Conservation (phyloP, 2,329 filamentous ascomycete species). For the Phyllosticta ampelicida region DNA sequence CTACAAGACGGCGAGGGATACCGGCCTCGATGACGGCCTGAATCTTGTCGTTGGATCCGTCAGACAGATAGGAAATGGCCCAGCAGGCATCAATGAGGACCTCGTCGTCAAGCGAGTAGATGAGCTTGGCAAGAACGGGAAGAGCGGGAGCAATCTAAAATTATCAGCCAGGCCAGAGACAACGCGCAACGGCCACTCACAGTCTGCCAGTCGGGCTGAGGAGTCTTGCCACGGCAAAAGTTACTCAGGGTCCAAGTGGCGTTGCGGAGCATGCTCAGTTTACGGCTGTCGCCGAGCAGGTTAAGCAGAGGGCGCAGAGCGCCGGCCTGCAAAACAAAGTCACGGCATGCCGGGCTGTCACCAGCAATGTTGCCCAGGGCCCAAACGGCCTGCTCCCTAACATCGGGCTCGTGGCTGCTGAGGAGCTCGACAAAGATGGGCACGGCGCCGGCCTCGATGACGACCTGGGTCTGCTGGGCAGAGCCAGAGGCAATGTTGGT, state of each 20-base stretch:
- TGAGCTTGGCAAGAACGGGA: slow-evolving; percentile 89
- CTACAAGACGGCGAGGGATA: slow-evolving; percentile 89
- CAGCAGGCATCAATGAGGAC: slow-evolving; percentile 98
- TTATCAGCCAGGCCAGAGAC: slow-evolving; percentile 1
- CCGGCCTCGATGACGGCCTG: slow-evolving; percentile 98
- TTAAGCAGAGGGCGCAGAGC: slow-evolving; percentile 82
- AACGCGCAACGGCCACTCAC: slow-evolving; percentile 44
- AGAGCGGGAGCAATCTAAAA: slow-evolving; percentile 82
- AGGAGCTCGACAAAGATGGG: slow-evolving; percentile 97
- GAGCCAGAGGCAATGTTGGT: slow-evolving; percentile 99
- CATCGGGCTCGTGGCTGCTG: slow-evolving; percentile 91
- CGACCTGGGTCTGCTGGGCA: slow-evolving; percentile 93
- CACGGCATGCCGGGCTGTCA: slow-evolving; percentile 93
- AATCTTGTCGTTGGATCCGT: slow-evolving; percentile 98
- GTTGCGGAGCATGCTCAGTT: slow-evolving; percentile 97
- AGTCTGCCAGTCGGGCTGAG: slow-evolving; percentile 94
- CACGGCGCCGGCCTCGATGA: slow-evolving; percentile 95
- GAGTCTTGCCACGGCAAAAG: slow-evolving; percentile 99
- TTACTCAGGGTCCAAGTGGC: slow-evolving; percentile 99
- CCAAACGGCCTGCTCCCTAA: slow-evolving; percentile 97
- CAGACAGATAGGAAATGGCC: slow-evolving; percentile 97
- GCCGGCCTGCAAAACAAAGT: slow-evolving; percentile 87
- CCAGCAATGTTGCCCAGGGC: slow-evolving; percentile 97
- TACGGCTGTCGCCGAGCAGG: slow-evolving; percentile 91
- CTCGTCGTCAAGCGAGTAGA: slow-evolving; percentile 97